Conservation (phyloP, 768 basidiomycete genomes). For the Boletus coccyginus region DNA sequence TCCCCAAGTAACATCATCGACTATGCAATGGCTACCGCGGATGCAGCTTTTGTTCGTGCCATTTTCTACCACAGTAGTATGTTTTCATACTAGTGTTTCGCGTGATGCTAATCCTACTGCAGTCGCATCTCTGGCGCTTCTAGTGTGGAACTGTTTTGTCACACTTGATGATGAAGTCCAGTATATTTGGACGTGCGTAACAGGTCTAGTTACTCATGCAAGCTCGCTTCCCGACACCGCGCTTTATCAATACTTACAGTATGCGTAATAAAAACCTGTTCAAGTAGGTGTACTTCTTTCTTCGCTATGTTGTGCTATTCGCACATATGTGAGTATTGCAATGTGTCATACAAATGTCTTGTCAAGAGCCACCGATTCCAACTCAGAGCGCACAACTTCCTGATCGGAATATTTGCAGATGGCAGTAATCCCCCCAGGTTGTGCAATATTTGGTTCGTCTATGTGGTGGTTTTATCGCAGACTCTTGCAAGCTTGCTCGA, state of each 20-base stretch:
- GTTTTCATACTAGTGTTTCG: background rate
- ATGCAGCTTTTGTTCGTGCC: background rate
- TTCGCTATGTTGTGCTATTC: slow-evolving; percentile 23
- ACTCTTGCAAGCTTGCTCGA: slow-evolving; percentile 14
- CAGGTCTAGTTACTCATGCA: background rate
- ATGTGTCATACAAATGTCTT: background rate
- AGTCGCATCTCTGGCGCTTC: slow-evolving; percentile 15
- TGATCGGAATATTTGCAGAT: slow-evolving; percentile 6
- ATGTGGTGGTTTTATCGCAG: slow-evolving; percentile 2
- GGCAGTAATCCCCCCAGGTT: slow-evolving; percentile 7
- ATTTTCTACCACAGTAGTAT: slow-evolving; percentile 14
- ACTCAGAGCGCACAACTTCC: slow-evolving; percentile 15
- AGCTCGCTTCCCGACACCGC: background rate
- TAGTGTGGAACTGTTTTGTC: slow-evolving; percentile 12
- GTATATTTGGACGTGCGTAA: slow-evolving; percentile 24
- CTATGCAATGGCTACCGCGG: background rate
- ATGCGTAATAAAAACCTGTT: slow-evolving; percentile 20
- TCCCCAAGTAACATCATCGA: no score
- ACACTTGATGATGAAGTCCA: slow-evolving; percentile 19
- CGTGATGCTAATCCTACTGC: background rate
- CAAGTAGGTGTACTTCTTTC: slow-evolving; percentile 32
- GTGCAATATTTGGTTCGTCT: slow-evolving; percentile 13
- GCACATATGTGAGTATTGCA: slow-evolving; percentile 19
- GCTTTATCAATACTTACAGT: slow-evolving; percentile 6
- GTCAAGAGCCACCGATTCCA: background rate